These are phyloP conservation scores for Leucogyrophana mollusca DNA, from an alignment of 768 basidiomycete genomes.

Conservation along the genomic window DNA sequence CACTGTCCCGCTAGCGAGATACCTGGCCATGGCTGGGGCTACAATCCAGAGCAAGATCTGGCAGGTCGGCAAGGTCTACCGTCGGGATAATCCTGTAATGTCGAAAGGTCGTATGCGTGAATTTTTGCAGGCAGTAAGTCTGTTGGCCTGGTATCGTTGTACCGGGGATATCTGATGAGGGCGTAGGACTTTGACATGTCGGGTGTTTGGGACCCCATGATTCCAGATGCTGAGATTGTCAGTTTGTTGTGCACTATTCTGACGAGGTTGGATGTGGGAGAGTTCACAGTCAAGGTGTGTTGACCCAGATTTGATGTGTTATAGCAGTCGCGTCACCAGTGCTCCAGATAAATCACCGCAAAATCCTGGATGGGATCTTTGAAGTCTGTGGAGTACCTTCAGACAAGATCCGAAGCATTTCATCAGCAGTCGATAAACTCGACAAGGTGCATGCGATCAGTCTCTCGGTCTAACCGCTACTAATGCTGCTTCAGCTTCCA, in stretches of 20 bases:
- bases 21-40: slow-evolving; percentile 94
- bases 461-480: background rate
- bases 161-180: background rate
- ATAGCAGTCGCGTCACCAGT: slow-evolving; percentile 2
- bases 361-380: slow-evolving; percentile 96
- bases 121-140: slow-evolving; percentile 90
- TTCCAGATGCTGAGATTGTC: slow-evolving; percentile 92
- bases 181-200: slow-evolving; percentile 91
- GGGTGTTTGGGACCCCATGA: slow-evolving; percentile 93
- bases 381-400: slow-evolving; percentile 91
- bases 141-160: background rate
- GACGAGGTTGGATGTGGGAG: slow-evolving; percentile 83
- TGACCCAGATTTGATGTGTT: background rate
- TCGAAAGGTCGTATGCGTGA: slow-evolving; percentile 98
- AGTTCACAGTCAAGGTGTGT: slow-evolving; percentile 87
- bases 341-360: slow-evolving; percentile 86
- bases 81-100: slow-evolving; percentile 96
- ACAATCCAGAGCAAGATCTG: slow-evolving; percentile 81
- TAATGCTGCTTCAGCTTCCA: slow-evolving; percentile 50
- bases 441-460: slow-evolving; percentile 69
- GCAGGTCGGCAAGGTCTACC: slow-evolving; percentile 99
- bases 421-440: slow-evolving; percentile 96
- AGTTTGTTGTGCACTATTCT: slow-evolving; percentile 80
- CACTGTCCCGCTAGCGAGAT: slow-evolving; percentile 94
- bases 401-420: slow-evolving; percentile 89